Conservation (phyloP, 2,329 filamentous ascomycete genomes). For the Thielaviopsis populi region DNA sequence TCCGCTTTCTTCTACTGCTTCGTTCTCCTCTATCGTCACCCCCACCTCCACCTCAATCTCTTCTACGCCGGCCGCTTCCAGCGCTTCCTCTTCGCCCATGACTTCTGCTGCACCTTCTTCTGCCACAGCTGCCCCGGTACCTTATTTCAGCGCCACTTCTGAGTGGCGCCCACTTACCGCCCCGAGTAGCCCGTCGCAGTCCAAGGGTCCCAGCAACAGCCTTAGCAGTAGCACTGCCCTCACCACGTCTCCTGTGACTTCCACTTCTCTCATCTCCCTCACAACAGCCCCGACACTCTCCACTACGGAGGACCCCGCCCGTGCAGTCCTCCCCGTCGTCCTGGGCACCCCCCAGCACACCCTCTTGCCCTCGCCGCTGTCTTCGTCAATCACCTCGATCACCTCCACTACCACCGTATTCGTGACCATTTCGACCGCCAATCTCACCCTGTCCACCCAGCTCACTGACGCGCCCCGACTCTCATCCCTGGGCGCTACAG, state of each 20-base stretch:
- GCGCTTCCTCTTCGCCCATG: not conserved
- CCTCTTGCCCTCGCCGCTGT: not conserved
- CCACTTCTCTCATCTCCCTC: not conserved
- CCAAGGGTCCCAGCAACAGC: not conserved
- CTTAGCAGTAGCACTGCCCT: not conserved
- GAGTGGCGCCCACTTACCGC: not conserved
- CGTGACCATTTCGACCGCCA: constrained; percentile 5
- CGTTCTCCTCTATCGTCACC: not conserved
- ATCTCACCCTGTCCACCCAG: not conserved
- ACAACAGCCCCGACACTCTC: not conserved
- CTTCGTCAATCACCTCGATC: not conserved
- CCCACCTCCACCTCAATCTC: not conserved
- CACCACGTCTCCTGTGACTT: not conserved
- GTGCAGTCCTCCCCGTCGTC: not conserved
- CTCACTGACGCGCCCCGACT: not conserved
- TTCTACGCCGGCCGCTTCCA: not conserved
- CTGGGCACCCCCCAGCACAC: not conserved
- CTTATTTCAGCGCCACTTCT: not conserved
- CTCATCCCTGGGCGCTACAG: not conserved
- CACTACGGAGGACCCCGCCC: not conserved
- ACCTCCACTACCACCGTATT: constrained; percentile 3
- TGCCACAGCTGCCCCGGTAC: not conserved
- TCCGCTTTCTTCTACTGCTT: not conserved
- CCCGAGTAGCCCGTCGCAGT: not conserved
- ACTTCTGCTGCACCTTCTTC: not conserved